Conservation (phyloP, 2,329 filamentous ascomycete species). For the Fusarium pseudonygamai region DNA sequence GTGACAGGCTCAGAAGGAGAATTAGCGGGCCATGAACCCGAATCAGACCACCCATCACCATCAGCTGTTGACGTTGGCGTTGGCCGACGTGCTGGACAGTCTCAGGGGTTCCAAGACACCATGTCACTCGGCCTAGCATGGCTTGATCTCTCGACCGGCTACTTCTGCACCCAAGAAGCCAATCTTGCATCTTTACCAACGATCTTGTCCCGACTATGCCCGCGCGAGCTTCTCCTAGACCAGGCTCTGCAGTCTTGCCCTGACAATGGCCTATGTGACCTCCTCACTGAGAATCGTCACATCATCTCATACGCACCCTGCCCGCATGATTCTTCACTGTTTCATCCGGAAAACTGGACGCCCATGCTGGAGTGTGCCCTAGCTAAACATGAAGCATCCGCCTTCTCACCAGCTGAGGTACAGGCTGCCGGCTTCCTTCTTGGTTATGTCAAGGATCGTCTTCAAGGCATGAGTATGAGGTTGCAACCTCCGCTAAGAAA, state of each 20-base stretch:
- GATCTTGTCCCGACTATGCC: conserved; percentile 81
- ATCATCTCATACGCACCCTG: conserved; percentile 79
- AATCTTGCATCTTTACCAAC: conserved; percentile 78
- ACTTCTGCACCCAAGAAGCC: conserved; percentile 86
- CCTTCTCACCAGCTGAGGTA: conserved; percentile 76
- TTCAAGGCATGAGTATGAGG: conserved; percentile 81
- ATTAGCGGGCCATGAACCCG: conserved; percentile 21
- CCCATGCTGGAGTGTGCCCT: conserved; percentile 81
- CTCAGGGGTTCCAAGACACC: conserved; percentile 24
- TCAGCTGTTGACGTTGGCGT: conserved; percentile 38
- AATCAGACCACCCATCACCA: conserved; percentile 30
- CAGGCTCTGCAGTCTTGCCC: conserved; percentile 66
- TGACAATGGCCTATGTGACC: conserved; percentile 69
- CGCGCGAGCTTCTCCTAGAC: conserved; percentile 85
- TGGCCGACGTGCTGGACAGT: conserved; percentile 20
- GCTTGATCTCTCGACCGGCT: conserved; percentile 94
- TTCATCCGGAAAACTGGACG: conserved; percentile 72
- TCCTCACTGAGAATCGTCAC: conserved; percentile 79
- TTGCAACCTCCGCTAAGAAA: conserved; percentile 84
- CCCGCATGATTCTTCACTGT: conserved; percentile 54
- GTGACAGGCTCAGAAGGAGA: conserved; percentile 18
- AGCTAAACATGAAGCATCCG: conserved; percentile 57
- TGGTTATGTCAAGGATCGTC: conserved; percentile 81
- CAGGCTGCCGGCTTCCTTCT: conserved; percentile 83
- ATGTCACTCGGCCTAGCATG: conserved; percentile 80